Percentiles rank a stretch among this genome's conserved stretches.
These are phyloP conservation scores for Tolypocladium tropicale DNA, from an alignment of 2,329 filamentous ascomycete species.

Conservation along the genomic window DNA sequence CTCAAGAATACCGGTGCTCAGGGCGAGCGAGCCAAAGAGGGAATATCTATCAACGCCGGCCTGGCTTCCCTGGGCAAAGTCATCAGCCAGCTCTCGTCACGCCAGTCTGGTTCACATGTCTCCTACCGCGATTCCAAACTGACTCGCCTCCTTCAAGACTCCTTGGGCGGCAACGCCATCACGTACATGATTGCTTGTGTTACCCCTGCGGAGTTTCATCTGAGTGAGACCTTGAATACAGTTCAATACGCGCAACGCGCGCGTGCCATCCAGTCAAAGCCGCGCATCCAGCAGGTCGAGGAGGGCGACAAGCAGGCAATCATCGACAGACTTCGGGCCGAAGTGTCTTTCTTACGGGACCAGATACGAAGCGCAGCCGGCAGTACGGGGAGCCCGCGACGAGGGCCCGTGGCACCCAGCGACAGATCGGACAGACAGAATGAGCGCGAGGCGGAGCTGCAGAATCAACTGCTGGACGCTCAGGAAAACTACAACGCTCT, in stretches of 20 bases:
- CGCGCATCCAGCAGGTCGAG: slow-evolving; percentile 86
- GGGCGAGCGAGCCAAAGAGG: slow-evolving; percentile 87
- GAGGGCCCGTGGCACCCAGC: slow-evolving; percentile 40
- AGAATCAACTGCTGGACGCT: slow-evolving; percentile 83
- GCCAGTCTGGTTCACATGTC: slow-evolving; percentile 77
- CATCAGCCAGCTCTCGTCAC: slow-evolving; percentile 92
- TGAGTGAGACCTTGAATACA: slow-evolving; percentile 95
- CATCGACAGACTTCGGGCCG: slow-evolving; percentile 87
- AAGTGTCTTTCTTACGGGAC: slow-evolving; percentile 86
- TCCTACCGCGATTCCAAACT: slow-evolving; percentile 98
- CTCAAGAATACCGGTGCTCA: slow-evolving; percentile 96
- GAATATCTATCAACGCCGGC: slow-evolving; percentile 96
- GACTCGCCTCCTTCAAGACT: slow-evolving; percentile 90
- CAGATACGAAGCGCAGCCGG: slow-evolving; percentile 86
- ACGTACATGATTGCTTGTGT: slow-evolving; percentile 99
- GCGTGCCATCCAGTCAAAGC: slow-evolving; percentile 93
- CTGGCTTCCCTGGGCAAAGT: slow-evolving; percentile 93
- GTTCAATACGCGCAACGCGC: slow-evolving; percentile 95
- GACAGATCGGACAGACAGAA: slow-evolving; percentile 71
- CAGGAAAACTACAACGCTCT: slow-evolving; percentile 93
- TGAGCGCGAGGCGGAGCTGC: slow-evolving; percentile 79
- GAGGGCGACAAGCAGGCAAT: slow-evolving; percentile 89
- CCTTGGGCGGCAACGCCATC: slow-evolving; percentile 89
- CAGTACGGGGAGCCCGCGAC: slow-evolving; percentile 42
- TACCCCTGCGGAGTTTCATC: slow-evolving; percentile 89